A percentile compares a stretch with the other conserved stretches of the same genome.
Conservation (phyloP, 495 filamentous ascomycete species). For the Annulohypoxylon bovei region DNA sequence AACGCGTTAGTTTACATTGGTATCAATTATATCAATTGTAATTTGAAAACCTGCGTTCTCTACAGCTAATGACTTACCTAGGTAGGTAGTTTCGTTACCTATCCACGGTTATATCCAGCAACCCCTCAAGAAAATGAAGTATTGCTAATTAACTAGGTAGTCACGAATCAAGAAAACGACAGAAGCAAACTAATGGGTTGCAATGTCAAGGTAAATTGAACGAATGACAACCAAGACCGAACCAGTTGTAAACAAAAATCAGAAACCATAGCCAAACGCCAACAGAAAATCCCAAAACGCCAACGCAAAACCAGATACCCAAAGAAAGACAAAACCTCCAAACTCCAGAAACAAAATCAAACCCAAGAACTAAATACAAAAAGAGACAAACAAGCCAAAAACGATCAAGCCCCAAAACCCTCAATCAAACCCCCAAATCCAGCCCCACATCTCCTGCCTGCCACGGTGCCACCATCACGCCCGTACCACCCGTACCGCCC, state of each 20-base stretch:
- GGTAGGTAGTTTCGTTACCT: too few relatives aligned
- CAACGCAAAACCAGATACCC: not conserved
- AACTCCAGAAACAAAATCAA: not conserved
- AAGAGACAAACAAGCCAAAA: not conserved
- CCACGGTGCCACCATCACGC: too few relatives aligned
- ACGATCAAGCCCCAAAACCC: not conserved
- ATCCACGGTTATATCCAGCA: not conserved
- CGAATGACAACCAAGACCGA: constrained; percentile 10
- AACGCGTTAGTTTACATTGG: not conserved
- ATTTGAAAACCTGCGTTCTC: not conserved
- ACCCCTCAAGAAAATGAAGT: not conserved
- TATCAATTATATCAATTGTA: not conserved
- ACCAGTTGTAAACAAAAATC: not conserved
- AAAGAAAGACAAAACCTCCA: not conserved
- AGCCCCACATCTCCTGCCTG: not conserved
- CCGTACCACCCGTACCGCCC: not conserved
- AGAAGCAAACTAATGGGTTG: not conserved
- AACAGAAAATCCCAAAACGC: constrained; percentile 15
- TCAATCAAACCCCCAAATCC: not conserved
- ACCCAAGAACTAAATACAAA: not conserved
- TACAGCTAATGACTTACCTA: not conserved
- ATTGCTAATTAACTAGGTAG: not conserved
- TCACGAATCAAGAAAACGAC: not conserved
- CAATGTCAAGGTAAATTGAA: constrained; percentile 7
- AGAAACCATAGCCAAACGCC: constrained; percentile 7